phyloP scores from a whole-genome alignment of 257 asterid species.

The Nicotiana attenuata region DNA sequence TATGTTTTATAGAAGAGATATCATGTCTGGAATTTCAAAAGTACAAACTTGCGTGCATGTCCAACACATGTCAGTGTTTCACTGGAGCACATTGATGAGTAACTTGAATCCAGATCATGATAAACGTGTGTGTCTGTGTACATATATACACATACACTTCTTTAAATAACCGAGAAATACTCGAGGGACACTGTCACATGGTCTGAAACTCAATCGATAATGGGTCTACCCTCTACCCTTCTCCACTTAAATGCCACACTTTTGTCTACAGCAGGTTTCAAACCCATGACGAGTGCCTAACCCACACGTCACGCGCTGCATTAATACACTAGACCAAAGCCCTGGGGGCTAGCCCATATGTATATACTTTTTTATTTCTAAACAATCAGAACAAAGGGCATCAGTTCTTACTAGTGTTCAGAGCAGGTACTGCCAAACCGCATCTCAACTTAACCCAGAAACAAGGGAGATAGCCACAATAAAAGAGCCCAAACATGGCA shows the following conservation, averaged over 20 bases:
- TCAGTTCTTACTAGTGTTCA: slow-evolving; percentile 66
- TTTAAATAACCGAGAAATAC: background rate
- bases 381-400: background rate
- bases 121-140: background rate
- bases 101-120: background rate
- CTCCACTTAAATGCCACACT: background rate
- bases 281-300: background rate
- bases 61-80: background rate
- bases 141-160: background rate
- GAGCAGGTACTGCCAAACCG: slow-evolving; percentile 75
- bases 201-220: background rate
- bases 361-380: background rate
- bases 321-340: background rate
- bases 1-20: background rate
- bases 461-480: slow-evolving; percentile 97
- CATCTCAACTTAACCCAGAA: slow-evolving; percentile 98
- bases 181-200: no score
- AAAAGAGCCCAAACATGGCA: slow-evolving; percentile 92
- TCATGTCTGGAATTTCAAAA: background rate
- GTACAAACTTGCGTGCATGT: background rate
- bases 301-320: background rate
- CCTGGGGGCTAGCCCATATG: background rate
- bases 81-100: background rate
- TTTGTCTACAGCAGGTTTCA: background rate
- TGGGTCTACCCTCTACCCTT: background rate